These are phyloP conservation scores for Aspergillus bertholletiae DNA, from an alignment of 495 filamentous ascomycete genomes.

Conservation along the genomic window DNA sequence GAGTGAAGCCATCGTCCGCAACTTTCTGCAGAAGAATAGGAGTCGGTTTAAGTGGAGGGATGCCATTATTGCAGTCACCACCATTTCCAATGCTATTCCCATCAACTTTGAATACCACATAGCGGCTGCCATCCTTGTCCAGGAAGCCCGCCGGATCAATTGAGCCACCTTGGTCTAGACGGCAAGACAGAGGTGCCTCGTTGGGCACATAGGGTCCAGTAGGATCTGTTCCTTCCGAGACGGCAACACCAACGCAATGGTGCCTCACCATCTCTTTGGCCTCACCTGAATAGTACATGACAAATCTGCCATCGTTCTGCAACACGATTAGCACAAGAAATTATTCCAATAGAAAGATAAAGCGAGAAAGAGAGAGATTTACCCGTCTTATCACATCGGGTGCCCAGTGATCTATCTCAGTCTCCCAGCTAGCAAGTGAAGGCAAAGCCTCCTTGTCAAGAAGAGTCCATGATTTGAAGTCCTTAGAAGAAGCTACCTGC, in stretches of 20 bases:
- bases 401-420: slow-evolving; percentile 29
- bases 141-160: slow-evolving; percentile 55
- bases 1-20: slow-evolving; percentile 44
- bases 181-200: slow-evolving; percentile 46
- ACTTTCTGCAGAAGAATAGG: slow-evolving; percentile 60
- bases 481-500: slow-evolving; percentile 30
- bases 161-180: slow-evolving; percentile 47
- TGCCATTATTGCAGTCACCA: slow-evolving; percentile 54
- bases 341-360: neutral
- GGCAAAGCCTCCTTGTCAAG: slow-evolving; percentile 34
- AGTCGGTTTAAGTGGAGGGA: slow-evolving; percentile 43
- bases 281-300: slow-evolving; percentile 58
- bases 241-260: slow-evolving; percentile 55
- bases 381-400: slow-evolving; percentile 35
- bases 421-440: slow-evolving; percentile 30
- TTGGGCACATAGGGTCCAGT: slow-evolving; percentile 49
- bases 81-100: slow-evolving; percentile 57
- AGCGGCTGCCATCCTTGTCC: slow-evolving; percentile 47
- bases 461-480: slow-evolving; percentile 31
- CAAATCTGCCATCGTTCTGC: slow-evolving; percentile 43
- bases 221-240: slow-evolving; percentile 29
- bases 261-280: slow-evolving; percentile 28
- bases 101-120: slow-evolving; percentile 60
- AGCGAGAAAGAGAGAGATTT: slow-evolving; percentile 4
- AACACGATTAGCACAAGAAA: neutral